Evolutionary conservation across 768 basidiomycete species (phyloP).

Genomic region (Royoungia palumana): DNA sequence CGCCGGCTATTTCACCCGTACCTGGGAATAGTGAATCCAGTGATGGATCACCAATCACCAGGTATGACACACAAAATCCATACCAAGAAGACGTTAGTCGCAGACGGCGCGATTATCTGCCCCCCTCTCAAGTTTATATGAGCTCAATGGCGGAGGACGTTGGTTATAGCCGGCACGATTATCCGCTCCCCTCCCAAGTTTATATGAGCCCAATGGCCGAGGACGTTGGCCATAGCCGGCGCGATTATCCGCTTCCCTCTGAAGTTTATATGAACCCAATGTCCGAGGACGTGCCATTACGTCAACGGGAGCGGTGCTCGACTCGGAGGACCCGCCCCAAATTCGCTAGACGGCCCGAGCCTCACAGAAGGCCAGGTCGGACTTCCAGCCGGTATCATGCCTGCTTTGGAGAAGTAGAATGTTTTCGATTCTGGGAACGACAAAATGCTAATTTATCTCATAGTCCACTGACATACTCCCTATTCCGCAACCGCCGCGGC

Average conservation of each 20-base stretch:
- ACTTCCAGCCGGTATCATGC: neutral
- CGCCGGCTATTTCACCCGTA: too few relatives aligned
- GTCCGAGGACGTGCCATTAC: too few relatives aligned
- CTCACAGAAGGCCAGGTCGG: too few relatives aligned
- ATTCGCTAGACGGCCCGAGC: neutral
- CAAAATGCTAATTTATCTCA: neutral
- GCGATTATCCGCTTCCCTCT: too few relatives aligned
- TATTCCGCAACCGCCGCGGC: too few relatives aligned
- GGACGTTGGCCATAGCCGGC: neutral
- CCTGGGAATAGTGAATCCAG: neutral
- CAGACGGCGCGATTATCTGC: neutral
- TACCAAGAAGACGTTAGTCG: neutral
- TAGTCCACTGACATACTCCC: neutral
- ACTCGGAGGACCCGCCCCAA: neutral
- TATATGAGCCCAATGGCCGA: neutral
- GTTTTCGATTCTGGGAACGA: neutral
- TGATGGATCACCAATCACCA: neutral
- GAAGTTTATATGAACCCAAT: too few relatives aligned
- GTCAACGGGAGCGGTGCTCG: neutral
- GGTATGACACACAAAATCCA: neutral
- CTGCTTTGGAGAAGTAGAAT: neutral
- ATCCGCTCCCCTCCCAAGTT: neutral
- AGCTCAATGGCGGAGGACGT: neutral
- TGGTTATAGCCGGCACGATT: too few relatives aligned
- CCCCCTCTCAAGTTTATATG: neutral